phyloP scores from a whole-genome alignment of 2,329 filamentous ascomycete genomes.

The Talaromyces sp. region DNA sequence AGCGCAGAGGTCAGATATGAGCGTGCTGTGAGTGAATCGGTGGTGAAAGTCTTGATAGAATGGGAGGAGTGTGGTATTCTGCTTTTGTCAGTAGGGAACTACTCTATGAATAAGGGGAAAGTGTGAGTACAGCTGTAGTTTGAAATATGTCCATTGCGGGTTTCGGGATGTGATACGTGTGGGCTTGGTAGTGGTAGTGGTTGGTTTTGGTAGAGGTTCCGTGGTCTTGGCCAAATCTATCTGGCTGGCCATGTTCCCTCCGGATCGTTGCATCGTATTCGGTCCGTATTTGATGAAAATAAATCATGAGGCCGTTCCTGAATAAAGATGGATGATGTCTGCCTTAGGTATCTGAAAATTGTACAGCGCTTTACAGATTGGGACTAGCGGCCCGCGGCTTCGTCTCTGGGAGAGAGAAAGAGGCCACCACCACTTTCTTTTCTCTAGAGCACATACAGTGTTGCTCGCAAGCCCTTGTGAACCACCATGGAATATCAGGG shows the following conservation, averaged over 20 bases:
- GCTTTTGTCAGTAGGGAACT: not conserved
- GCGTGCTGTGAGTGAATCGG: constrained; percentile 47
- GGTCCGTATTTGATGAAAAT: not conserved
- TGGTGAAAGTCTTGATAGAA: constrained; percentile 20
- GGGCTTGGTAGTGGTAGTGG: constrained; percentile 14
- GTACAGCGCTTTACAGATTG: not conserved
- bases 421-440: too few species aligned
- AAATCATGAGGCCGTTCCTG: not conserved
- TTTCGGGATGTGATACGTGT: constrained; percentile 39
- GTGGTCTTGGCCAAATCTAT: constrained; percentile 2
- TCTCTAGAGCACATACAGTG: not conserved
- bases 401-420: too few species aligned
- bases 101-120: too few species aligned
- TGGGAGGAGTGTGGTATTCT: constrained; percentile 29
- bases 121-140: constrained; percentile 38
- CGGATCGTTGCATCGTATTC: not conserved
- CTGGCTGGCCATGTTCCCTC: constrained; percentile 1
- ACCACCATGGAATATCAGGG: too few species aligned
- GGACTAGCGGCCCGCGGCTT: not conserved
- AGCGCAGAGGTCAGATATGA: constrained; percentile 46
- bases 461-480: too few species aligned
- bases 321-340: not conserved
- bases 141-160: constrained; percentile 44
- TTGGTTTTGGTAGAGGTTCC: not conserved
- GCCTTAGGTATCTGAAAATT: constrained; percentile 1